Base-by-base conservation (phyloP, 345 rosid genomes). In the Zanthoxylum bungeanum region DNA sequence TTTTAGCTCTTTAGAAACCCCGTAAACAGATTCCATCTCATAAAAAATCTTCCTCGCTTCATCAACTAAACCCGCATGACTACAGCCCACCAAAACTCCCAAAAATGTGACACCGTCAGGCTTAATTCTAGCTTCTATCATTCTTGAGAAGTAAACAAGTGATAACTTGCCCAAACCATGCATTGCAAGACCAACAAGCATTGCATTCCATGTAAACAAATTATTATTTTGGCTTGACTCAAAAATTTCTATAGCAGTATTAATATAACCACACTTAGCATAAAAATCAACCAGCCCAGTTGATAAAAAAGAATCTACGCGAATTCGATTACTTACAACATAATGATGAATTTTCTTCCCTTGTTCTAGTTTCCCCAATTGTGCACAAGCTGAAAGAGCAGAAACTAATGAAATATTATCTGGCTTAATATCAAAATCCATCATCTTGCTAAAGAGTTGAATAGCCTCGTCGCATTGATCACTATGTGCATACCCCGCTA, bases 351-450 rank as follows among this genome's bases (percentile, higher is more conserved):
- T 73, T 51, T 50, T 75, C 84, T 68, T 84, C 37, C 97, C 95
- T 42, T 61, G 80, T 12, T 89, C 86, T 4, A 82, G 62, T 21
- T 85, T 85, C 21, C 95, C 94, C 33, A 84, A 72, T 36, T 81
- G 90, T 1, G 91, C 91, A 76, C 95, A 89, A 68, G 95, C 97
- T 36, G 97, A 91, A 31, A 91, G 91, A 69, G 85, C 82, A n/a
- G 95, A 86, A 36, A 89, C 93, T 74, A 91, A 71, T 0, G 93
- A 85, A 1, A 83, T 33, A 44, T 87, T 85, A 47, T 89, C 89
- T 2, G 89, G 93, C 60, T 37, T 72, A 28, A 86, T 6, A 27
- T 72, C 79, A 5, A 62, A 77, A 73, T 9, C 80, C 63, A 82
- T 73, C 93, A 89, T 85, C n/a, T 57, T 70, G 65, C 75, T 12